Base-by-base conservation (phyloP, 352 stramenopile species). In the Phytopythium delawarense region DNA sequence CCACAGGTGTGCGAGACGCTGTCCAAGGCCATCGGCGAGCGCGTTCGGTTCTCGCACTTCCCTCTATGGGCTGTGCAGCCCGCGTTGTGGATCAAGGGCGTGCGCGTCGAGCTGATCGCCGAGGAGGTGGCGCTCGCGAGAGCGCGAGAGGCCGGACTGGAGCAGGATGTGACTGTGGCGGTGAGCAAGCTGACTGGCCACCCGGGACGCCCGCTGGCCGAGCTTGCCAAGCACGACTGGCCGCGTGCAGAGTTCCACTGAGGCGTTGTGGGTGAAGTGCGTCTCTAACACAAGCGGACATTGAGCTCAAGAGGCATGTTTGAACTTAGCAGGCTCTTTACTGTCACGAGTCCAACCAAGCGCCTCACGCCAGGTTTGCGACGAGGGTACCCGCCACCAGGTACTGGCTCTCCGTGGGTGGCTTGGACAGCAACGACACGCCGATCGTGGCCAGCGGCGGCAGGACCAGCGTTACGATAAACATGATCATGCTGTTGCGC, bases 401-500 rank as follows among this genome's bases (percentile, higher is more conserved):
- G 64, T 78, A 78, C 59, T 71, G 58, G 51, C 32, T n/a, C 52
- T 76, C 67, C 44, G 61, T 71, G 16, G 61, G 63, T 20, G 42
- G 58, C 16, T 74, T 62, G 32, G 81, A 61, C 58, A 72, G 57
- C 53, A 93, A 69, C 46, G 84, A 91, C 34, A 90, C 73, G 21
- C 30, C 67, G 25, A 91, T 57, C 4, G 84, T 91, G 51, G 77
- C 73, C 23, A 75, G 52, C 0, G 74, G 73, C 25, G 84, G 84
- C n/a, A 93, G 63, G 50, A 91, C 62, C 8, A 91, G 69, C 20
- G 78, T 76, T 25, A 88, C 62, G 61, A 93, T 81, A 71, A 93
- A 93, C 11, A 81, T 91, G 63, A 91, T 74, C 81, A 93, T 91
- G 57, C 78, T 91, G 74, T 79, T 85, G 51, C 67, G 67, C 59